A percentile compares a stretch with the other conserved stretches of the same genome.
phyloP scores from a whole-genome alignment of 768 basidiomycete species.

The Sporobolomyces pararoseus region DNA sequence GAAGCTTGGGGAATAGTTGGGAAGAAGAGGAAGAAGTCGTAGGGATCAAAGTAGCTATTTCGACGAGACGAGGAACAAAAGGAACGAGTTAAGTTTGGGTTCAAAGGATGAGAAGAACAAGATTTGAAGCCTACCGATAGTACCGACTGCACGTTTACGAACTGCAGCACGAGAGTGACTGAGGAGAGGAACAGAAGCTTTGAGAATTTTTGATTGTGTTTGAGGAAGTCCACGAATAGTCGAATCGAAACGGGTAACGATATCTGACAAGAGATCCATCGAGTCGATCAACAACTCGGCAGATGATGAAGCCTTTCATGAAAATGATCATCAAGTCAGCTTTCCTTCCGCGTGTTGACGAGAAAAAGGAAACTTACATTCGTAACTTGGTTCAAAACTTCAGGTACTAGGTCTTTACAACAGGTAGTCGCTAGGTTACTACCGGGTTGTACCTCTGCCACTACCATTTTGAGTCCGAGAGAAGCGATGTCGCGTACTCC shows the following conservation, averaged over 20 bases:
- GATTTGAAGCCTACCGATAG: slow-evolving; percentile 57
- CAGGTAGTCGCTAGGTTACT: slow-evolving; percentile 73
- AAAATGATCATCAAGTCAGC: not conserved
- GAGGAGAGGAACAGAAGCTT: slow-evolving; percentile 62
- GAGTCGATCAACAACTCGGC: slow-evolving; percentile 49
- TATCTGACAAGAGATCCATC: slow-evolving; percentile 46
- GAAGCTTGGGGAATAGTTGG: slow-evolving; percentile 31
- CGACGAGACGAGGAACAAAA: not conserved
- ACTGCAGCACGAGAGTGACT: slow-evolving; percentile 76
- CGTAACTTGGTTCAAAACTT: slow-evolving; percentile 71
- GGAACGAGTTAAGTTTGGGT: no score
- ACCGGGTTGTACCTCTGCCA: slow-evolving; percentile 78
- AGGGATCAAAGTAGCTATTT: slow-evolving; percentile 22
- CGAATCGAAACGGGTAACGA: slow-evolving; percentile 46
- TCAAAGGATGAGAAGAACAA: no score
- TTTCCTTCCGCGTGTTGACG: not conserved
- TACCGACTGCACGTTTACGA: slow-evolving; percentile 84
- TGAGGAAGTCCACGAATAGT: slow-evolving; percentile 50
- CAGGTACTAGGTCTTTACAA: slow-evolving; percentile 77
- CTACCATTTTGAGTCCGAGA: slow-evolving; percentile 88
- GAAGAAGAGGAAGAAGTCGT: slow-evolving; percentile 8
- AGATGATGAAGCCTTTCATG: slow-evolving; percentile 45
- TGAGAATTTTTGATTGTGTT: slow-evolving; percentile 67
- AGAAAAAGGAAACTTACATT: slow-evolving; percentile 56
- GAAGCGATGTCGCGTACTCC: slow-evolving; percentile 84